Evolutionary conservation across 2,329 filamentous ascomycete species (phyloP).

Genomic region (Phialophora verrucosa): DNA sequence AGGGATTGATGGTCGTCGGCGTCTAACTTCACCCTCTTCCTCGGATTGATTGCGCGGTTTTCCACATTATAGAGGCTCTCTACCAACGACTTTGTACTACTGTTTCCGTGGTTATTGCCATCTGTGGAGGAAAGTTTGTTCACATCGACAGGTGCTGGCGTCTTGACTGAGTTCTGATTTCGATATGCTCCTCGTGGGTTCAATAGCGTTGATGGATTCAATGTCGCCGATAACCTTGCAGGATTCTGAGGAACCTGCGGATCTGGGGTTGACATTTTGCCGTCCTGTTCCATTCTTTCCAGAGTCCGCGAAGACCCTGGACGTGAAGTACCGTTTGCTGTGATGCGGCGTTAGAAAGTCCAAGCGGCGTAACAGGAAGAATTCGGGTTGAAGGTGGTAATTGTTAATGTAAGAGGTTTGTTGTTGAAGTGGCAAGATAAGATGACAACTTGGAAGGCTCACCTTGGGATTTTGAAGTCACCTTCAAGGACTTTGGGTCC

Average conservation of each 20-base stretch:
- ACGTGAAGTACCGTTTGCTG: background rate
- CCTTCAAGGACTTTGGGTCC: constrained; percentile 51
- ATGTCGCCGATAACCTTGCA: background rate
- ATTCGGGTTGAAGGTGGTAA: background rate
- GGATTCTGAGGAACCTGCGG: constrained; percentile 1
- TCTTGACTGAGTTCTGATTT: background rate
- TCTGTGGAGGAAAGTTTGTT: background rate
- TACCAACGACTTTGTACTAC: constrained; percentile 59
- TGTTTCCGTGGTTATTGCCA: constrained; percentile 13
- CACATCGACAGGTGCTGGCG: background rate
- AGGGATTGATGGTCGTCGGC: constrained; percentile 37
- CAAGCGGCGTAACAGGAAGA: background rate
- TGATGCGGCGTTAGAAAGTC: background rate
- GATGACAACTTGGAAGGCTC: constrained; percentile 2
- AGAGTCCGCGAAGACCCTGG: background rate
- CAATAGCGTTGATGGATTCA: constrained; percentile 8
- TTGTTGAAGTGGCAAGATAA: background rate
- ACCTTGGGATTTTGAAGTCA: constrained; percentile 39
- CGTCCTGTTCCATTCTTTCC: constrained; percentile 2
- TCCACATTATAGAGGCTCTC: constrained; percentile 78
- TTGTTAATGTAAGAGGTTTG: background rate
- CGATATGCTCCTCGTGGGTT: constrained; percentile 5
- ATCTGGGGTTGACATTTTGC: background rate
- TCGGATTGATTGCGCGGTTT: constrained; percentile 65
- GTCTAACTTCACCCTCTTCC: constrained; percentile 68